Evolutionary conservation across 108 stramenopile genomes (phyloP).

Genomic region (Epithemia pelagica): DNA sequence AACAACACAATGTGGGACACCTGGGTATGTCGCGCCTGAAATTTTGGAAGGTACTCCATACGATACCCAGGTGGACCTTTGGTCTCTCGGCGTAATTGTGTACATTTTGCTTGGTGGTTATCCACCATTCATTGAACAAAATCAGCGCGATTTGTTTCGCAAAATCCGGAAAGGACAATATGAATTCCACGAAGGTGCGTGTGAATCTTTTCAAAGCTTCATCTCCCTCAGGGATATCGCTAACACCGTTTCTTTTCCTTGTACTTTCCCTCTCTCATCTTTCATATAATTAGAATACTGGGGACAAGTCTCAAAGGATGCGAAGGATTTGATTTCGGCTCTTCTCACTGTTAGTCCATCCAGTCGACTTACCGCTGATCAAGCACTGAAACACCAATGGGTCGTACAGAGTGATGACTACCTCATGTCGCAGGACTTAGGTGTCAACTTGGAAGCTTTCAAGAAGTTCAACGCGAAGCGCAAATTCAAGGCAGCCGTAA

Average conservation of each 20-base stretch:
- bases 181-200: conserved; percentile 58
- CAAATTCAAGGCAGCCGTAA: conserved; percentile 82
- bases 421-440: conserved; percentile 56
- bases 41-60: conserved; percentile 81
- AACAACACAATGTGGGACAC: conserved; percentile 93
- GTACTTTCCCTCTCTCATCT: neutral
- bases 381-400: conserved; percentile 77
- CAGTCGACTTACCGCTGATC: conserved; percentile 51
- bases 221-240: too few relatives aligned
- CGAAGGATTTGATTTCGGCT: conserved; percentile 67
- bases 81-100: conserved; percentile 85
- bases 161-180: conserved; percentile 84
- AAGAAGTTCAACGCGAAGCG: conserved; percentile 86
- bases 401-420: conserved; percentile 41
- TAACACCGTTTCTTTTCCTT: neutral
- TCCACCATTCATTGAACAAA: conserved; percentile 94
- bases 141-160: conserved; percentile 91
- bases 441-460: conserved; percentile 58
- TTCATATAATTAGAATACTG: conserved; percentile 77
- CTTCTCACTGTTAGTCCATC: conserved; percentile 69
- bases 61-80: conserved; percentile 93
- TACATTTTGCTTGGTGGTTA: conserved; percentile 93
- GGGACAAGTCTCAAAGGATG: conserved; percentile 71
- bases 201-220: neutral
- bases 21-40: conserved; percentile 91